These are phyloP conservation scores for Yarrowia phangngaensis DNA, from an alignment of 805 yeast species.

Conservation along the genomic window DNA sequence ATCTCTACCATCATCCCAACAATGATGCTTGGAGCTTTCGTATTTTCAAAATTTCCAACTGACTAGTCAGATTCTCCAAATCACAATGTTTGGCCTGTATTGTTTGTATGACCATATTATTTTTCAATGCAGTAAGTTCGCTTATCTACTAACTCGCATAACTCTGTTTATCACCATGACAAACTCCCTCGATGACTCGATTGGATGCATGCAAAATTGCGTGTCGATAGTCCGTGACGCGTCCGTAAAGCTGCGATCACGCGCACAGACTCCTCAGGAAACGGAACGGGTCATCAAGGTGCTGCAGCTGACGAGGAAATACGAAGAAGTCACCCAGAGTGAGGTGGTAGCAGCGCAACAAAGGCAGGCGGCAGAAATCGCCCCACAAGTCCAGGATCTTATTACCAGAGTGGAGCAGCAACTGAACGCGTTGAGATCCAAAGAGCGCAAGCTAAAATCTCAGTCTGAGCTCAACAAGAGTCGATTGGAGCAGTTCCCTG, in stretches of 20 bases:
- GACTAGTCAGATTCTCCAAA: no score
- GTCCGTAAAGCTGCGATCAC: conserved; percentile 3
- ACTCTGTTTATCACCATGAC: background rate
- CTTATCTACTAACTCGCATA: background rate
- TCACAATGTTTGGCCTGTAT: no score
- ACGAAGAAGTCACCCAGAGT: conserved; percentile 22
- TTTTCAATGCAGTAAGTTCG: no score
- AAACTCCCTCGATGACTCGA: conserved; percentile 11
- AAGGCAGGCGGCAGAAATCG: conserved; percentile 18
- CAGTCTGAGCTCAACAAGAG: conserved; percentile 20
- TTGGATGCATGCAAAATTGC: conserved; percentile 15
- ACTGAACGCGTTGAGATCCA: conserved; percentile 3
- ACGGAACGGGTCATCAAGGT: conserved; percentile 9
- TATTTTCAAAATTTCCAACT: no score
- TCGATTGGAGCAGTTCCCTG: conserved; percentile 11
- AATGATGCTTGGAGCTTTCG: no score
- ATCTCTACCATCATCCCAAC: no score
- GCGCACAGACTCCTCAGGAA: conserved; percentile 19
- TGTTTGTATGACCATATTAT: no score
- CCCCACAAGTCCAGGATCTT: conserved; percentile 21
- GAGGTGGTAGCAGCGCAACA: conserved; percentile 16
- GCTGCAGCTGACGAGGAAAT: conserved; percentile 14
- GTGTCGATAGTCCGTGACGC: conserved; percentile 12
- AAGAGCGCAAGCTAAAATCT: conserved; percentile 11
- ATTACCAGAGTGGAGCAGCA: conserved; percentile 12